phyloP scores from a whole-genome alignment of 2,329 filamentous ascomycete species.

The Ascochyta viciae-villosae region DNA sequence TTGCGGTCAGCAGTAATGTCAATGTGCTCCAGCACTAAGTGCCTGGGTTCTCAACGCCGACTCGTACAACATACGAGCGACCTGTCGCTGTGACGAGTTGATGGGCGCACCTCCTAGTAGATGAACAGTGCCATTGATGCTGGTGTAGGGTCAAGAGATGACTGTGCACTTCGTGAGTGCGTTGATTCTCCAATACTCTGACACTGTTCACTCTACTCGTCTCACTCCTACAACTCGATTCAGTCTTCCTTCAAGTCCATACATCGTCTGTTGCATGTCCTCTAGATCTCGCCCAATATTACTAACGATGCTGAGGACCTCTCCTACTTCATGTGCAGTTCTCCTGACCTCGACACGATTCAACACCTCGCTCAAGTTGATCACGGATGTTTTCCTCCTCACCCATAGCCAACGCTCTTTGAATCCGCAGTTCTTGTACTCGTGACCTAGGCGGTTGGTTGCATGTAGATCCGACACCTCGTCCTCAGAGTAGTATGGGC shows the following conservation, averaged over 20 bases:
- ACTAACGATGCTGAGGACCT: slow-evolving; percentile 26
- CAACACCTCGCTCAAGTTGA: slow-evolving; percentile 45
- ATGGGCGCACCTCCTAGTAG: no score
- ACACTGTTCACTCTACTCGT: slow-evolving; percentile 24
- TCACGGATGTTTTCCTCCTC: slow-evolving; percentile 44
- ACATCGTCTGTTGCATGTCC: slow-evolving; percentile 22
- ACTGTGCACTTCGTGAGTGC: no score
- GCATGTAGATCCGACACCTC: slow-evolving; percentile 23
- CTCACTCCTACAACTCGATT: slow-evolving; percentile 32
- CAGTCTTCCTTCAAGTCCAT: slow-evolving; percentile 26
- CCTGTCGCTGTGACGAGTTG: no score
- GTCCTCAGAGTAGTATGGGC: slow-evolving; percentile 29
- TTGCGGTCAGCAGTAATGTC: no score
- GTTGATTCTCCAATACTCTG: not conserved
- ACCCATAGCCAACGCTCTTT: slow-evolving; percentile 49
- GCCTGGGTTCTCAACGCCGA: no score
- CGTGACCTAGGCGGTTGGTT: slow-evolving; percentile 34
- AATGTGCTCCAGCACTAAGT: no score
- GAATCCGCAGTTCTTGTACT: slow-evolving; percentile 47
- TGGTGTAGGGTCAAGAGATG: no score
- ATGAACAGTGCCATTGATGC: no score
- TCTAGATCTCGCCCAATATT: slow-evolving; percentile 32
- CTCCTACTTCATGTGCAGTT: slow-evolving; percentile 42
- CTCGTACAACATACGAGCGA: no score
- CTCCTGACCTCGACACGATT: slow-evolving; percentile 49